Evolutionary conservation across 2,329 filamentous ascomycete genomes (phyloP), one percentile per base, ranked within the genome.

Genomic region (Juglanconis juglandina): DNA sequence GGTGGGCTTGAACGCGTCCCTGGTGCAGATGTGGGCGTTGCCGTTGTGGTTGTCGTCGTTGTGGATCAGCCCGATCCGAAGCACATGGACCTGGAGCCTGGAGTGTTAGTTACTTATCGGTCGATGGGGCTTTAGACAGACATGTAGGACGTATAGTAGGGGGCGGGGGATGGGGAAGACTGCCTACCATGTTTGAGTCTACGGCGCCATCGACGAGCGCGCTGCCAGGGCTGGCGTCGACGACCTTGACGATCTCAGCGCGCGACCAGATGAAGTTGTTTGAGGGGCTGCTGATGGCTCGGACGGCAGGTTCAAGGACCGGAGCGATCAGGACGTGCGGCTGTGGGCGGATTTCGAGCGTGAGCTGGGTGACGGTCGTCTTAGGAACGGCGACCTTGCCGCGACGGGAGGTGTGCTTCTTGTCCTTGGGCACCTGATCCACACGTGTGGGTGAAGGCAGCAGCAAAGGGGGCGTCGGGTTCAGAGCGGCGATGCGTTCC

Each of bases 61-160:
- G 48, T 58, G 35, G 48, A 58, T 52, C 32, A 42, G n/a, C 1
- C 24, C 44, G 48, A 58, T 52, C 39, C 44, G 14, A 35, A 58
- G 39, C 37, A 42, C 53, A 8, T 51, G 33, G 41, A 5, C 32
- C 41, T 44, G 35, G 35, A 39, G 35, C 1, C 35, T 8, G 35
- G 35, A 39, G 35, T 7, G 35, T 7, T 7, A 39, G 35, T 17
- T 17, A 17, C 17, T 17, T 17, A 17, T 17, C 17, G 17, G 17
- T 17, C 17, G 17, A 17, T 17, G 17, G 17, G 17, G 17, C 17
- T 17, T 17, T 17, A 17, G 17, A 17, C 17, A 17, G 17, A 17
- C 17, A 17, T 17, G 17, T 17, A 17, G 17, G 17, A 17, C 17
- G 17, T 17, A 17, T 17, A 17, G 17, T 17, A n/a, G n/a, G n/a